Evolutionary conservation across 1,139 yeast species (phyloP), one percentile per base, ranked within the genome.

Genomic region (Debaryomyces sp.): DNA sequence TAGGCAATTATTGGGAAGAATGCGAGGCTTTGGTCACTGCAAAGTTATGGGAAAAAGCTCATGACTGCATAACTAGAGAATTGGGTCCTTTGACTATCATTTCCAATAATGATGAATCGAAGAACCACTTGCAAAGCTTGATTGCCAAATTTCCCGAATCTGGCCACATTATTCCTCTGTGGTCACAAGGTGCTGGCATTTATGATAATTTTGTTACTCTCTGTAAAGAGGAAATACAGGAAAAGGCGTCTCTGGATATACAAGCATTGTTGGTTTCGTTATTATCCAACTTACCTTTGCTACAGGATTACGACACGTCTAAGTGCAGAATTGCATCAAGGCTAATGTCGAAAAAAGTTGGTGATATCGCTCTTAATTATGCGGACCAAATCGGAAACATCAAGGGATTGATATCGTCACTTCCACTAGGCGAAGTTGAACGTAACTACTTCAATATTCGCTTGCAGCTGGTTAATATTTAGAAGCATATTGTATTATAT

Each of bases 51-150:
- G 73, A 69, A 1, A 83, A 81, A 41, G 96, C 96, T 0, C 96
- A 89, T 57, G 64, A 68, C 1, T 71, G 82, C 0, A 70, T 89
- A 4, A 60, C 82, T 3, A 60, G 69, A 3, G 64, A 74, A 13
- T 85, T 91, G 35, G 97, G 94, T 0, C 97, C 98, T 9, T 59
- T 66, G 41, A 76, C 83, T 24, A 77, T 85, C 27, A 77, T 88
- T 26, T 70, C 78, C 12, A 70, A 77, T 48, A 68, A 74, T 7
- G 62, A 67, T 5, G 58, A 64, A 4, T 60, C 78, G 7, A 64
- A 61, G 3, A 59, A 65, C 23, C 56, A 57, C 13, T 67, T 89
- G 12, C 58, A 66, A 12, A 62, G 60, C 0, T 58, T 89, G 5
- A 62, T 86, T 36, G 48, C 63, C 1, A 55, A 67, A 55, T 80